These are phyloP conservation scores for Diaporthe sp. DNA, from an alignment of 2,329 filamentous ascomycete genomes.

Conservation along the genomic window DNA sequence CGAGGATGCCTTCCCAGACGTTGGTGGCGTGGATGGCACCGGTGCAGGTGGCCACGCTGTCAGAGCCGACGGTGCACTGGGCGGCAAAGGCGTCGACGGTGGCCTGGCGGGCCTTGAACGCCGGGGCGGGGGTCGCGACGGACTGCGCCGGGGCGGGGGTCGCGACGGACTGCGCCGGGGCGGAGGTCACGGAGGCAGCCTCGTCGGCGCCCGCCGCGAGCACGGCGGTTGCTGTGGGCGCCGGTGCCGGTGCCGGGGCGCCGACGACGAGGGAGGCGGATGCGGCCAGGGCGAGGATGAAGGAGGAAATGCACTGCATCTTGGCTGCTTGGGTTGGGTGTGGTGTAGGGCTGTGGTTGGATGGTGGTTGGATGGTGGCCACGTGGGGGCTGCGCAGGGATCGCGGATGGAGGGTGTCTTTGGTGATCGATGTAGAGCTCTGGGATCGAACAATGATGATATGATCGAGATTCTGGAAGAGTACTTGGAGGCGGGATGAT, in stretches of 20 bases:
- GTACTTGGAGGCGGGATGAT: not conserved
- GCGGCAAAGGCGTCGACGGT: not conserved
- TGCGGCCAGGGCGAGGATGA: not conserved
- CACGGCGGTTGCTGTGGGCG: not conserved
- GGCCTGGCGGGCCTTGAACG: not conserved
- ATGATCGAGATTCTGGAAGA: not conserved
- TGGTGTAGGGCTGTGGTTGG: not conserved
- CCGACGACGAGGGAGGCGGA: not conserved
- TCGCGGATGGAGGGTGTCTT: not conserved
- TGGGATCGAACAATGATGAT: not conserved
- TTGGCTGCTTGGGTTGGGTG: not conserved
- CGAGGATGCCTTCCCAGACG: not conserved
- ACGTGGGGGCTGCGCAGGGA: constrained; percentile 3
- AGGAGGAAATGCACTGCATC: constrained; percentile 19
- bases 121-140: not conserved
- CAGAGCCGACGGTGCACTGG: constrained; percentile 5
- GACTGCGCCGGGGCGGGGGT: not conserved
- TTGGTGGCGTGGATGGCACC: constrained; percentile 18
- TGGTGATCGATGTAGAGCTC: not conserved
- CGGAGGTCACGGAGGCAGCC: not conserved
- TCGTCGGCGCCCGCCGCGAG: not conserved
- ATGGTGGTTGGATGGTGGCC: not conserved
- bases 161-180: not conserved
- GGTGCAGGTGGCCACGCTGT: constrained; percentile 22
- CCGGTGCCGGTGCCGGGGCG: not conserved